Evolutionary conservation across 176 grass and related monocot genomes (phyloP).

Genomic region (Triticum timopheevii): DNA sequence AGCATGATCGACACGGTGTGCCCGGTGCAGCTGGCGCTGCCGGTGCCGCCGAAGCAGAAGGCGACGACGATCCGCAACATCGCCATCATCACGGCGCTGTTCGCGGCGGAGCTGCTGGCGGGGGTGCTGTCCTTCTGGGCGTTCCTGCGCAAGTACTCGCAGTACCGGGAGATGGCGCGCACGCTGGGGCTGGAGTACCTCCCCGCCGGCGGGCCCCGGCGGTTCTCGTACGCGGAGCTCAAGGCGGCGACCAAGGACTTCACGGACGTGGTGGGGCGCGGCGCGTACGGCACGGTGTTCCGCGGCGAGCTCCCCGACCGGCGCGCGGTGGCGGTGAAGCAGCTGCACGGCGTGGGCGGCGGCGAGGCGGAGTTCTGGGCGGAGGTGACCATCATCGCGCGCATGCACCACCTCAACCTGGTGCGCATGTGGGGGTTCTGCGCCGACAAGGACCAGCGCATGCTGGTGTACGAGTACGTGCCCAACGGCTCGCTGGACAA

Average conservation of each 20-base stretch:
- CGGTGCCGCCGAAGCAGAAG: slow-evolving; percentile 50
- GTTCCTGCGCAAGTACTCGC: slow-evolving; percentile 91
- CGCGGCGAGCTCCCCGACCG: slow-evolving; percentile 80
- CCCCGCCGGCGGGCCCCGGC: slow-evolving; percentile 71
- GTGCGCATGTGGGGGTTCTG: slow-evolving; percentile 98
- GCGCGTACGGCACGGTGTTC: slow-evolving; percentile 78
- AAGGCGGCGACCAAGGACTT: slow-evolving; percentile 89
- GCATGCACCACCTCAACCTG: slow-evolving; percentile 98
- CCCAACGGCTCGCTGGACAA: slow-evolving; percentile 93
- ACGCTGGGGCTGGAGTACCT: slow-evolving; percentile 83
- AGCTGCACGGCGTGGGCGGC: slow-evolving; percentile 64
- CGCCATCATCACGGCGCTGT: slow-evolving; percentile 66
- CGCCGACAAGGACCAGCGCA: slow-evolving; percentile 82
- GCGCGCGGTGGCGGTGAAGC: slow-evolving; percentile 84
- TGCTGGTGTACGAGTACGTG: slow-evolving; percentile 94
- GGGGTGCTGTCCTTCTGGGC: slow-evolving; percentile 89
- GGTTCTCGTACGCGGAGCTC: slow-evolving; percentile 86
- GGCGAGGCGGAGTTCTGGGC: slow-evolving; percentile 96
- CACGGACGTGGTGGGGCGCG: slow-evolving; percentile 66
- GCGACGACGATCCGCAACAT: slow-evolving; percentile 48
- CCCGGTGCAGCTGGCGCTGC: slow-evolving; percentile 53
- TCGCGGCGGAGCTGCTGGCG: slow-evolving; percentile 75
- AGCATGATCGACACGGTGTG: slow-evolving; percentile 73
- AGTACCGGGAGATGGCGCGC: slow-evolving; percentile 94
- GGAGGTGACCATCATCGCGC: slow-evolving; percentile 92